Evolutionary conservation across 345 rosid genomes (phyloP).

Genomic region (Hibiscus syriacus): DNA sequence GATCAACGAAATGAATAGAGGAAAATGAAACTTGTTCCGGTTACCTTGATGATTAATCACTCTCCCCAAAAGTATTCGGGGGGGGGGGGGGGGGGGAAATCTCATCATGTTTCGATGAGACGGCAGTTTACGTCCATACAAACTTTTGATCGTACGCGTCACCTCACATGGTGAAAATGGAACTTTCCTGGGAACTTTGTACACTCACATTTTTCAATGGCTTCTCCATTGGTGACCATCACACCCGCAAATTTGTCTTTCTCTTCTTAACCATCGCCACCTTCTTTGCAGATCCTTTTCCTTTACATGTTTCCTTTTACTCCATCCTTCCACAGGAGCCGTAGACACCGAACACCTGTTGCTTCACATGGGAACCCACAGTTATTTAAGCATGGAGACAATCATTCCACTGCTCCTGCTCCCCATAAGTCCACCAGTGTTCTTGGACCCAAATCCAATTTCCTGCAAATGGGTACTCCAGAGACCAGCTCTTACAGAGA

Average conservation of each 20-base stretch:
- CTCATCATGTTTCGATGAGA: not conserved
- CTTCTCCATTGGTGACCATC: constrained; percentile 22
- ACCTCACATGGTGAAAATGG: constrained; percentile 10
- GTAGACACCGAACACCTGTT: not conserved
- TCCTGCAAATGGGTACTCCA: constrained; percentile 34
- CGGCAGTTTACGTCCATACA: constrained; percentile 24
- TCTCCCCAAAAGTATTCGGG: too few relatives aligned
- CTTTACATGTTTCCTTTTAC: constrained; percentile 9
- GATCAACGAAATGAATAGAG: too few relatives aligned
- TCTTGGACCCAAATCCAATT: constrained; percentile 21
- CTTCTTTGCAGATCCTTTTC: constrained; percentile 10
- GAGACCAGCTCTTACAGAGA: constrained; percentile 21
- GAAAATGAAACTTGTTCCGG: too few relatives aligned
- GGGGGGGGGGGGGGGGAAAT: too few relatives aligned
- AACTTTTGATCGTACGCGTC: not conserved
- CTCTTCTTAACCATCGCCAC: constrained; percentile 17
- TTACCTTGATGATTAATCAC: not conserved
- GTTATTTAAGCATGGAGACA: not conserved
- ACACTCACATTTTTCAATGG: constrained; percentile 33
- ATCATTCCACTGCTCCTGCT: not conserved
- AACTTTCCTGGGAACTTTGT: constrained; percentile 5
- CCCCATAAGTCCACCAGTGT: constrained; percentile 1
- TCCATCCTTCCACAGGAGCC: constrained; percentile 2
- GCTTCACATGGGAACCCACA: constrained; percentile 17
- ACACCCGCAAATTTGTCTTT: constrained; percentile 24